These are phyloP conservation scores for Suillus clintonianus DNA, from an alignment of 768 basidiomycete genomes.

Conservation along the genomic window DNA sequence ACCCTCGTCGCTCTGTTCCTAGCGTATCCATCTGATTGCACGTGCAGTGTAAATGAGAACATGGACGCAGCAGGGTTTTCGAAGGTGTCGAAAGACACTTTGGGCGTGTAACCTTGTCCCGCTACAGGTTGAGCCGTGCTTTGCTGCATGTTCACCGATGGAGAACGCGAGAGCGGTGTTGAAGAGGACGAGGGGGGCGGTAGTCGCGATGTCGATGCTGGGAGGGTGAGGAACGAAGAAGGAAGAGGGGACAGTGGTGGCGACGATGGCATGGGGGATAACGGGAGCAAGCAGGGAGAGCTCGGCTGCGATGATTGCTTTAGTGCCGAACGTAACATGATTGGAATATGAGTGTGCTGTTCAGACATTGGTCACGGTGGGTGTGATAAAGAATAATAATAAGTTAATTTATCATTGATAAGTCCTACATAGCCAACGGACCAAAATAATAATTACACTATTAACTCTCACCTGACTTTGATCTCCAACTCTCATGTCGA, in stretches of 20 bases:
- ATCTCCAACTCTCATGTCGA: constrained; percentile 2
- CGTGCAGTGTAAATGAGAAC: constrained; percentile 87
- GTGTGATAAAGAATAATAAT: neutral
- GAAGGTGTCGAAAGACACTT: constrained; percentile 85
- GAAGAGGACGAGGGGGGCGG: constrained; percentile 20
- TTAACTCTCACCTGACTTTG: neutral
- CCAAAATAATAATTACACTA: constrained; percentile 7
- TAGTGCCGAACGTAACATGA: constrained; percentile 37
- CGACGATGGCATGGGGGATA: constrained; percentile 27
- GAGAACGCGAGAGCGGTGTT: constrained; percentile 17
- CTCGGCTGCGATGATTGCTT: constrained; percentile 17
- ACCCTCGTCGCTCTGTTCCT: constrained; percentile 78
- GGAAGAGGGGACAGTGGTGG: constrained; percentile 10
- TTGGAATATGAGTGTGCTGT: constrained; percentile 15
- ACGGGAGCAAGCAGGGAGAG: constrained; percentile 6
- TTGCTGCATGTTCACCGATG: constrained; percentile 13
- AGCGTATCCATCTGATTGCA: constrained; percentile 80
- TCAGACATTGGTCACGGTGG: constrained; percentile 4
- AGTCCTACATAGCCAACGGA: neutral
- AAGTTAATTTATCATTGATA: neutral
- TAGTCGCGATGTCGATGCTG: constrained; percentile 16
- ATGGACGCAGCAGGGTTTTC: constrained; percentile 79
- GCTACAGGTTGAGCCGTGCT: constrained; percentile 17
- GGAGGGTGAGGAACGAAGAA: constrained; percentile 22
- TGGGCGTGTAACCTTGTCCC: constrained; percentile 37